Evolutionary conservation across 169 alveolate species (phyloP).

Genomic region (Theileria sp.): DNA sequence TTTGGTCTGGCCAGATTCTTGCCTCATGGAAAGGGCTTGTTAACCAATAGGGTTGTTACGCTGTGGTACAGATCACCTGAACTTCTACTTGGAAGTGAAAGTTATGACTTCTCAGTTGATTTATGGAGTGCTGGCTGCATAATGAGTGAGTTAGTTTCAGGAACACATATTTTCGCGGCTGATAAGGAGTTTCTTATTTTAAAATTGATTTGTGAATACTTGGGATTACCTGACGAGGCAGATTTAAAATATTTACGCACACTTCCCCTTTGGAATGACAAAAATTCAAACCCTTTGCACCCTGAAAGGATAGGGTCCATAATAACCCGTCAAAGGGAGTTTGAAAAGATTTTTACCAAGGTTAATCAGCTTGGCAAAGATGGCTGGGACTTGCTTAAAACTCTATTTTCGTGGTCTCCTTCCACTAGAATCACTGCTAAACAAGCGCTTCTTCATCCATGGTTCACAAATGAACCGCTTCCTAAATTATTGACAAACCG

Average conservation of each 20-base stretch:
- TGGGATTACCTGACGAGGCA: conserved; percentile 68
- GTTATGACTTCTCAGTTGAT: conserved; percentile 88
- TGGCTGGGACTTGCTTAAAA: conserved; percentile 72
- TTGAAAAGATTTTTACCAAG: conserved; percentile 65
- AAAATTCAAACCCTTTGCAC: conserved; percentile 69
- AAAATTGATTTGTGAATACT: conserved; percentile 70
- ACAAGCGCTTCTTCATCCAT: conserved; percentile 74
- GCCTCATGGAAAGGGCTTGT: conserved; percentile 72
- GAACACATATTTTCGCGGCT: conserved; percentile 88
- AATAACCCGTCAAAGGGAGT: conserved; percentile 59
- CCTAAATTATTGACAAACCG: conserved; percentile 63
- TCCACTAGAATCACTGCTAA: conserved; percentile 68
- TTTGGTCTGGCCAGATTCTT: conserved; percentile 91
- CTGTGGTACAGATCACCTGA: conserved; percentile 98
- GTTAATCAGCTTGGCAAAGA: conserved; percentile 71
- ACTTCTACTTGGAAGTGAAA: conserved; percentile 88
- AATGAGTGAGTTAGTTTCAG: conserved; percentile 87
- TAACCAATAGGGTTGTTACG: conserved; percentile 93
- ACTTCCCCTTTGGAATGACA: conserved; percentile 69
- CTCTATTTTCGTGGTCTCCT: conserved; percentile 68
- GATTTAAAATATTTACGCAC: conserved; percentile 65
- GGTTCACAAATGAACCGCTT: conserved; percentile 68
- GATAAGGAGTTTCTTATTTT: conserved; percentile 84
- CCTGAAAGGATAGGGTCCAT: conserved; percentile 62
- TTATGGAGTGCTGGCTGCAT: conserved; percentile 97